Evolutionary conservation across 2,329 filamentous ascomycete genomes (phyloP).

Genomic region (Scopulariopsis brevicaulis): DNA sequence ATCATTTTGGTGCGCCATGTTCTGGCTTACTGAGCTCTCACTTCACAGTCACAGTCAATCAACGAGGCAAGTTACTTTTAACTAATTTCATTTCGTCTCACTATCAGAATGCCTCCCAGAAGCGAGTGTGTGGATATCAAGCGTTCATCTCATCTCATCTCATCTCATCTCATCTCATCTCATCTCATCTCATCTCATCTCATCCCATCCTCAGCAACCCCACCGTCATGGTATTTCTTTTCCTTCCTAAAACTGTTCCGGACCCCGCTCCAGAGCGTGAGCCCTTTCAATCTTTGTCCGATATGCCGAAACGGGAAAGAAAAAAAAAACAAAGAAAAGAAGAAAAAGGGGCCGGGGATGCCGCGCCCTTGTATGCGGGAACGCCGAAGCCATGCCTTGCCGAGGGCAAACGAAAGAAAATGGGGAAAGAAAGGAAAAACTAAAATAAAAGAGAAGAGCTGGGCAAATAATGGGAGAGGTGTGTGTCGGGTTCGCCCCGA

Average conservation of each 20-base stretch:
- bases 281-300: neutral
- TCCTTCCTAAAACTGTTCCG: neutral
- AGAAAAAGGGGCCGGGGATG: neutral
- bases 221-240: too few species aligned
- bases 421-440: constrained; percentile 1
- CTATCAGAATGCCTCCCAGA: neutral
- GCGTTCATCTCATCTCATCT: too few species aligned
- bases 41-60: too few species aligned
- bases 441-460: constrained; percentile 5
- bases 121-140: neutral
- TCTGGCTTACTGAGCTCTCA: too few species aligned
- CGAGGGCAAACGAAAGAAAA: neutral
- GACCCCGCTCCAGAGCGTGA: neutral
- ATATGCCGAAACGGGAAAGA: neutral
- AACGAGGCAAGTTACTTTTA: too few species aligned
- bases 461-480: neutral
- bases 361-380: constrained; percentile 1
- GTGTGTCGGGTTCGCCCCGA: neutral
- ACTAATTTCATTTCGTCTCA: too few species aligned
- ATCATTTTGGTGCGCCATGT: too few species aligned
- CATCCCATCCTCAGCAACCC: neutral
- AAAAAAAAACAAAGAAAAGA: neutral
- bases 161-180: constrained; percentile 1
- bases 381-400: constrained; percentile 4
- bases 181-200: too few species aligned